phyloP scores from a whole-genome alignment of 129 eudicot genomes.

The Apium graveolens region DNA sequence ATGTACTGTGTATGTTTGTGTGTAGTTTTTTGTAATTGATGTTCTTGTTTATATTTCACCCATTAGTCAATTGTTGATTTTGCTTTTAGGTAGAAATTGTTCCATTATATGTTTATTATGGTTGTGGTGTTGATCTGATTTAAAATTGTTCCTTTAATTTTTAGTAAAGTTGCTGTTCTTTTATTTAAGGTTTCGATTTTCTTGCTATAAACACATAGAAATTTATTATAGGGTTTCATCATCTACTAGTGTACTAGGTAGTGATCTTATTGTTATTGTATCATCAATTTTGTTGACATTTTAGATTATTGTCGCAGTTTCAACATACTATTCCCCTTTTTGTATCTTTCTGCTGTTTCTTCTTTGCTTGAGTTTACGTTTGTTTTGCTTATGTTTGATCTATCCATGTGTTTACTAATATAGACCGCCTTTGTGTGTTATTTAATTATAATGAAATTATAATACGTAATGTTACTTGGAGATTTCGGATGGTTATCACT shows the following conservation, averaged over 20 bases:
- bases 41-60: neutral
- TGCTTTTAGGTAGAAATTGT: too few species aligned
- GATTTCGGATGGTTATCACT: slow-evolving; percentile 1
- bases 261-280: neutral
- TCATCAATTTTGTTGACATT: neutral
- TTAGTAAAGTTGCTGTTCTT: neutral
- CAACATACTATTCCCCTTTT: neutral
- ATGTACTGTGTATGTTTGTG: neutral
- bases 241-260: neutral
- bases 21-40: neutral
- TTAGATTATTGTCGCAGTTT: neutral
- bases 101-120: neutral
- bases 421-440: neutral
- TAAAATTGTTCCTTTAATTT: neutral
- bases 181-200: neutral
- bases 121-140: neutral
- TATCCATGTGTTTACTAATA: neutral
- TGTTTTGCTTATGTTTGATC: neutral
- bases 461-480: neutral
- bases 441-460: neutral
- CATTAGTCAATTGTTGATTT: neutral
- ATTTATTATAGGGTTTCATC: neutral
- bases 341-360: neutral
- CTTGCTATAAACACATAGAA: neutral
- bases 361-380: neutral